A percentile compares a stretch with the other conserved stretches of the same genome.
phyloP scores from a whole-genome alignment of 2,329 filamentous ascomycete species.

The Xylaria sp. region DNA sequence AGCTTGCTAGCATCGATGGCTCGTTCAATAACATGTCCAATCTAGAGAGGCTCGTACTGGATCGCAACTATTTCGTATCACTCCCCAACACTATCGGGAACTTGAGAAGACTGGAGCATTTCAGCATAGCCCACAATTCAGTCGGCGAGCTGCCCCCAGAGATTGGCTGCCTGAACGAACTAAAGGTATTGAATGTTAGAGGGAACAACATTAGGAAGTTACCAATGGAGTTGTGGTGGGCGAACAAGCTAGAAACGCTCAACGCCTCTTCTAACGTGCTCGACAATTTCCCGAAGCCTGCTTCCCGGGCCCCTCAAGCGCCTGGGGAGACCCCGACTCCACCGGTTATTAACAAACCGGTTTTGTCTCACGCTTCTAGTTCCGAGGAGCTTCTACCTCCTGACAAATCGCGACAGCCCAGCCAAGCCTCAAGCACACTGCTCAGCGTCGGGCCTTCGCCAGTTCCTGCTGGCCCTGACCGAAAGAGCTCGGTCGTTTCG shows the following conservation, averaged over 20 bases:
- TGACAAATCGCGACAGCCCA: constrained; percentile 70
- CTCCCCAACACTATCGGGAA: constrained; percentile 84
- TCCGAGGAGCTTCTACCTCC: constrained; percentile 74
- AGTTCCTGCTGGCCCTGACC: constrained; percentile 58
- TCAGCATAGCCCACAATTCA: constrained; percentile 92
- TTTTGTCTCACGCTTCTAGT: constrained; percentile 66
- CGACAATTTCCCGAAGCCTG: constrained; percentile 85
- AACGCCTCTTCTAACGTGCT: constrained; percentile 96
- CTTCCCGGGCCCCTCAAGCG: constrained; percentile 67
- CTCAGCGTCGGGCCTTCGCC: constrained; percentile 78
- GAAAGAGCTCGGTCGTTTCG: constrained; percentile 85
- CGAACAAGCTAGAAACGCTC: constrained; percentile 83
- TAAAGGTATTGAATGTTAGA: constrained; percentile 83
- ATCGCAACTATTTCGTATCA: constrained; percentile 94
- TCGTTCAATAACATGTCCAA: constrained; percentile 87
- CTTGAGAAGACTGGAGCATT: constrained; percentile 80
- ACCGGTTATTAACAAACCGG: constrained; percentile 46
- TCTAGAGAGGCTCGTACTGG: constrained; percentile 83
- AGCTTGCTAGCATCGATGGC: constrained; percentile 86
- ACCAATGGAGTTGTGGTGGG: constrained; percentile 95
- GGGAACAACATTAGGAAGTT: constrained; percentile 91
- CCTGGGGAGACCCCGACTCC: constrained; percentile 51
- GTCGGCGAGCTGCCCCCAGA: constrained; percentile 82
- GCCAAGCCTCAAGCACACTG: constrained; percentile 77
- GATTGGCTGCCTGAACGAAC: constrained; percentile 83